Evolutionary conservation across 352 stramenopile species (phyloP).

Genomic region (Blastocystis sp.): DNA sequence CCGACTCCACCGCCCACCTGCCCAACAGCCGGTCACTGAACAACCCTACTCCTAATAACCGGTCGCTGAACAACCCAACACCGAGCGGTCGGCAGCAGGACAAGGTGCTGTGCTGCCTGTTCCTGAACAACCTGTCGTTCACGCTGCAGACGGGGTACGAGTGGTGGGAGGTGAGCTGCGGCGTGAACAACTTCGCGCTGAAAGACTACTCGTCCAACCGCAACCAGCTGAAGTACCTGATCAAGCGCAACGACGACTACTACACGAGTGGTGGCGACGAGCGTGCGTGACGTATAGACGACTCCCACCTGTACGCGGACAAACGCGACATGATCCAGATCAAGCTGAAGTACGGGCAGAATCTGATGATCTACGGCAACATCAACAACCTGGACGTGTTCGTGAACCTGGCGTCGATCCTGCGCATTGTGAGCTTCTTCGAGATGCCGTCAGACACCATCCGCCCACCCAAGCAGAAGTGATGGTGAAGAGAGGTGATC

Average conservation of each 20-base stretch:
- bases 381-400: constrained; percentile 51
- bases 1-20: not conserved
- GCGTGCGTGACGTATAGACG: not conserved
- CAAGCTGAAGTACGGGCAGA: constrained; percentile 45
- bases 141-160: constrained; percentile 24
- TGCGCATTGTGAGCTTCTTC: constrained; percentile 57
- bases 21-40: not conserved
- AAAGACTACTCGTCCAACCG: constrained; percentile 50
- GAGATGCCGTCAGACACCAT: constrained; percentile 5
- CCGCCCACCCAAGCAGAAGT: not conserved
- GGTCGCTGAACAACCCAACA: no score
- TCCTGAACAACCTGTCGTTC: constrained; percentile 37
- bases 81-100: not conserved
- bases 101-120: constrained; percentile 45
- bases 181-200: constrained; percentile 25
- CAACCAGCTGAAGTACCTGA: constrained; percentile 43
- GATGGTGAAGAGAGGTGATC: not conserved
- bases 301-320: constrained; percentile 24
- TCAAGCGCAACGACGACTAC: constrained; percentile 53
- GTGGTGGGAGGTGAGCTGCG: constrained; percentile 53
- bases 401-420: constrained; percentile 36
- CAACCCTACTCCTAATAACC: no score
- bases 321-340: constrained; percentile 62
- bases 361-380: constrained; percentile 43
- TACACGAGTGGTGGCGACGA: not conserved